A percentile compares a stretch with the other conserved stretches of the same genome.
Evolutionary conservation across 2,329 filamentous ascomycete genomes (phyloP).

Genomic region (Aspergillus pseudoterreus): DNA sequence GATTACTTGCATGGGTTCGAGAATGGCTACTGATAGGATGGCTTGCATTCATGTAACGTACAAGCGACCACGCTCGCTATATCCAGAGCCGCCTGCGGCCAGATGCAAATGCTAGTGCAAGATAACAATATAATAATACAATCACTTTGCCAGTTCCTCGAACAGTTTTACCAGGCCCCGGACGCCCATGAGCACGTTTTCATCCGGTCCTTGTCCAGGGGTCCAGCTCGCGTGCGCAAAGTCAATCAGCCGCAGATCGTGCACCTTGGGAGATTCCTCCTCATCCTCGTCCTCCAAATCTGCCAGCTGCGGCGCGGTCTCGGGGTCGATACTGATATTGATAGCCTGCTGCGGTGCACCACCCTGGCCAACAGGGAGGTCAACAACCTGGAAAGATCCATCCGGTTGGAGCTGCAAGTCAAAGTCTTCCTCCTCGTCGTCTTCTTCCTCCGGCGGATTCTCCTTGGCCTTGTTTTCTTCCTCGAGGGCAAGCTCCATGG

Average conservation of each 20-base stretch:
- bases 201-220: constrained; percentile 76
- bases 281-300: constrained; percentile 53
- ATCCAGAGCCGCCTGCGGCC: constrained; percentile 26
- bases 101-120: constrained; percentile 7
- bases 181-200: constrained; percentile 75
- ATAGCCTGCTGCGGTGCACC: constrained; percentile 29
- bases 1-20: no score
- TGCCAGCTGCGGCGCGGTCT: constrained; percentile 41
- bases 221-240: constrained; percentile 91
- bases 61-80: background rate
- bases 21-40: background rate
- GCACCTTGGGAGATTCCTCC: constrained; percentile 63
- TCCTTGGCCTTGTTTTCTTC: constrained; percentile 38
- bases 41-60: background rate
- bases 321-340: constrained; percentile 33
- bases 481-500: constrained; percentile 49
- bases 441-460: constrained; percentile 21
- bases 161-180: constrained; percentile 69
- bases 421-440: constrained; percentile 29
- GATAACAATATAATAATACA: constrained; percentile 4
- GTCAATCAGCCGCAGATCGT: constrained; percentile 84
- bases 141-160: constrained; percentile 51
- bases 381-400: constrained; percentile 27
- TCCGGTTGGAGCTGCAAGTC: constrained; percentile 26
- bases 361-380: constrained; percentile 26